A percentile compares a stretch with the other conserved stretches of the same genome.
Evolutionary conservation across 257 asterid genomes (phyloP).

Genomic region (Solanum microdontum): DNA sequence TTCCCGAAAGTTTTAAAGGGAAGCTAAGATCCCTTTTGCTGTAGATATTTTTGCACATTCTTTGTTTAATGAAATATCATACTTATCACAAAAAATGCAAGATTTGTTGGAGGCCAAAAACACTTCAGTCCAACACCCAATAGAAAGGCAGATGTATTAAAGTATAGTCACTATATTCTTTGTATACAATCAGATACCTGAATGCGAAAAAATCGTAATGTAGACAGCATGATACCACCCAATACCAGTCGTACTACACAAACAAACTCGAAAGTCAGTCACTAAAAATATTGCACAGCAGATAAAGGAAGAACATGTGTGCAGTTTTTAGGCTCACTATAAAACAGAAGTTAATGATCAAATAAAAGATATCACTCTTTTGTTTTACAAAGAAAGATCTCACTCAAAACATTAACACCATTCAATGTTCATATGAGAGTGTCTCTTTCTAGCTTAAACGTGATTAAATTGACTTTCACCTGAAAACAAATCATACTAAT

Average conservation of each 20-base stretch:
- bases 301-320: neutral
- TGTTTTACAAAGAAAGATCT: neutral
- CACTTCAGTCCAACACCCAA: neutral
- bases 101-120: neutral
- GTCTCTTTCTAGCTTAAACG: neutral
- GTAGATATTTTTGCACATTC: neutral
- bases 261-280: constrained; percentile 6
- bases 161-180: neutral
- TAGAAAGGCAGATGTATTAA: neutral
- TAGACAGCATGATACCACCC: constrained; percentile 55
- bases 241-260: constrained; percentile 73
- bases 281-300: neutral
- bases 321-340: neutral
- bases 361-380: neutral
- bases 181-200: constrained; percentile 36
- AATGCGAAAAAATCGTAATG: constrained; percentile 64
- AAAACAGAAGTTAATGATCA: neutral
- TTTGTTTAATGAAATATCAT: neutral
- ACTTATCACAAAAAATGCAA: neutral
- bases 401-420: neutral
- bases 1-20: neutral
- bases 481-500: neutral
- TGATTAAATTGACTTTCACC: neutral
- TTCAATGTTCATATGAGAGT: neutral
- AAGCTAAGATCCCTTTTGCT: neutral